Base-by-base conservation (phyloP, 805 yeast genomes). In the Debaryomyces maramus region DNA sequence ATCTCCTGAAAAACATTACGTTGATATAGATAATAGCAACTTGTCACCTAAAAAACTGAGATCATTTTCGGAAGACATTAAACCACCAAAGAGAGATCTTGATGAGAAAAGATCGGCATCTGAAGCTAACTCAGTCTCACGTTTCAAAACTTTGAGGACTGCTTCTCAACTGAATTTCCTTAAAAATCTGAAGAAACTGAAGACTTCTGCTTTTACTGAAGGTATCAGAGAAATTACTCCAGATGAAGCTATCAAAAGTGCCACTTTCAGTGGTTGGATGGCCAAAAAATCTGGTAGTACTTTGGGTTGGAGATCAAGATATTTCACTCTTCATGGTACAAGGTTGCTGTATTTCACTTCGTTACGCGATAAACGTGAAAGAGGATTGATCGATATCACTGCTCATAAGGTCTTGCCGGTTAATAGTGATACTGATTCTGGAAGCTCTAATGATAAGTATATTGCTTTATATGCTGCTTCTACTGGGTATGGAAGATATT, bases 261-360 rank as follows among this genome's bases (percentile, higher is more conserved):
- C 97, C 0, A 85, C 75, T 39, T 80, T 72, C 52, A 81, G 88
- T 35, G 99, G 99, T 2, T 93, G 97, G 96, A 88, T 93, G 96
- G 80, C 89, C 38, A 93, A 93, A 62, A 82, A 86, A 48, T 65
- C 73, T 1, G 96, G 96, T 17, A 86, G 84, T 43, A 75, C 83
- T 43, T 78, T 95, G 3, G 79, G 88, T 13, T 93, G 99, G 98
- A 85, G 90, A 53, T 83, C 83, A 41, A 77, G 99, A 37, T 83
- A 73, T 53, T 90, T 90, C 57, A 81, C 91, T 0, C 70, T 93
- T 24, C 96, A 93, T 64, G 96, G 96, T 3, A 93, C 99, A 0
- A 72, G 99, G 51, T 65, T 93, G 40, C 88, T 97, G 4, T 93
- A 93, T 60, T 93, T 88, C 60, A 74, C 85, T 0, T 78, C 84